These are phyloP conservation scores for Salix caprea DNA, from an alignment of 345 rosid species.

Conservation along the genomic window DNA sequence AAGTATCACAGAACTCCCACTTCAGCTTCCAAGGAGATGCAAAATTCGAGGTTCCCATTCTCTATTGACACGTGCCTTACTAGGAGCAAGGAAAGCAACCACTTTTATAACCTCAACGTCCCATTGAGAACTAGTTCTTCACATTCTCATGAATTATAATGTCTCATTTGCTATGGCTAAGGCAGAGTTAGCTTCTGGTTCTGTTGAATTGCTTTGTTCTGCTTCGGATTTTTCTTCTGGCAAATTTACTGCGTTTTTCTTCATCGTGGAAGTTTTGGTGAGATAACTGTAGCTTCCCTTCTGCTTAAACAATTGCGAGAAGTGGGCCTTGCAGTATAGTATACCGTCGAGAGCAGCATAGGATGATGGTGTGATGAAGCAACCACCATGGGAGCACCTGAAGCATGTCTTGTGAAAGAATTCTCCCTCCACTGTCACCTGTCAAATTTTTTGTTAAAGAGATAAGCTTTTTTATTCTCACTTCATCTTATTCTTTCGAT, in stretches of 20 bases:
- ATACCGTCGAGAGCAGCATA: conserved; percentile 52
- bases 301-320: conserved; percentile 50
- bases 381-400: conserved; percentile 53
- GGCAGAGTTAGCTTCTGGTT: neutral
- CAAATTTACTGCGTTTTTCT: conserved; percentile 8
- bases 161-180: conserved; percentile 10
- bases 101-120: neutral
- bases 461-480: neutral
- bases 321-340: conserved; percentile 52
- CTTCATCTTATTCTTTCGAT: neutral
- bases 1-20: neutral
- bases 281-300: conserved; percentile 44
- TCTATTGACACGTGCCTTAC: neutral
- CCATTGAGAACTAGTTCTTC: neutral
- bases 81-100: neutral
- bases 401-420: conserved; percentile 52
- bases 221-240: conserved; percentile 6
- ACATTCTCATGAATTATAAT: neutral
- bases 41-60: neutral
- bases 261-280: conserved; percentile 28
- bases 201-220: conserved; percentile 7
- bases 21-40: neutral
- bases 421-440: conserved; percentile 50
- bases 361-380: conserved; percentile 37
- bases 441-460: neutral